Evolutionary conservation across 1,284 basidiomycete species (phyloP).

Genomic region (Rugosomyces carneus): DNA sequence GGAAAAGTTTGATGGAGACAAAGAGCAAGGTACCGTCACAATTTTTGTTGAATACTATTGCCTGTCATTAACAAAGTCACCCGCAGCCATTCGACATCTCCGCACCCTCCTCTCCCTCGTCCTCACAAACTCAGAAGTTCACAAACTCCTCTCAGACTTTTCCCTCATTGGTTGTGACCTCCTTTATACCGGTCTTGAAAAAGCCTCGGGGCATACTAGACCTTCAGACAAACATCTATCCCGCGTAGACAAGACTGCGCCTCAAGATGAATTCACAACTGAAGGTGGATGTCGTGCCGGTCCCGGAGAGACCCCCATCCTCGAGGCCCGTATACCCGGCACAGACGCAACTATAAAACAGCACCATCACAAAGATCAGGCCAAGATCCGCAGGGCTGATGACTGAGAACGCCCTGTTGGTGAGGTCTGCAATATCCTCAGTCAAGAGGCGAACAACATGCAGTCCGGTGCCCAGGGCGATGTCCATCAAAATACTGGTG

Average conservation of each 20-base stretch:
- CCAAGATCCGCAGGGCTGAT: constrained; percentile 25
- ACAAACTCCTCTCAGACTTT: constrained; percentile 83
- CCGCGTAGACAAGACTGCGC: constrained; percentile 65
- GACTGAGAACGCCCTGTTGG: constrained; percentile 24
- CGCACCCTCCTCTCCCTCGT: constrained; percentile 80
- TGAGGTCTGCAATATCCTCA: constrained; percentile 23
- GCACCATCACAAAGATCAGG: constrained; percentile 40
- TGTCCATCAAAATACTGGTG: constrained; percentile 1
- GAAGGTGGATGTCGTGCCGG: constrained; percentile 42
- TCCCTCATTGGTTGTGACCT: constrained; percentile 83
- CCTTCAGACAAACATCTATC: constrained; percentile 63
- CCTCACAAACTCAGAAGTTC: constrained; percentile 86
- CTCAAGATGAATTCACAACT: constrained; percentile 53
- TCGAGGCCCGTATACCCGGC: constrained; percentile 46
- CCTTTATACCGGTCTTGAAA: constrained; percentile 70
- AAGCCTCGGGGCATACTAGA: constrained; percentile 68
- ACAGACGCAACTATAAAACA: constrained; percentile 30
- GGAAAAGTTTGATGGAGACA: constrained; percentile 54
- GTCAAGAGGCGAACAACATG: constrained; percentile 20
- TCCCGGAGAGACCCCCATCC: constrained; percentile 40
- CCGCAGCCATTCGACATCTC: constrained; percentile 72
- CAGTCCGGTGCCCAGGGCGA: constrained; percentile 8
- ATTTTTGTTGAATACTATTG: not conserved
- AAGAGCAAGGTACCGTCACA: constrained; percentile 45
- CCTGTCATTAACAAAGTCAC: not conserved